Percentiles rank a stretch among this genome's conserved stretches.
Conservation (phyloP, 371 early-diverging fungal genomes). For the Coemansia sp. region DNA sequence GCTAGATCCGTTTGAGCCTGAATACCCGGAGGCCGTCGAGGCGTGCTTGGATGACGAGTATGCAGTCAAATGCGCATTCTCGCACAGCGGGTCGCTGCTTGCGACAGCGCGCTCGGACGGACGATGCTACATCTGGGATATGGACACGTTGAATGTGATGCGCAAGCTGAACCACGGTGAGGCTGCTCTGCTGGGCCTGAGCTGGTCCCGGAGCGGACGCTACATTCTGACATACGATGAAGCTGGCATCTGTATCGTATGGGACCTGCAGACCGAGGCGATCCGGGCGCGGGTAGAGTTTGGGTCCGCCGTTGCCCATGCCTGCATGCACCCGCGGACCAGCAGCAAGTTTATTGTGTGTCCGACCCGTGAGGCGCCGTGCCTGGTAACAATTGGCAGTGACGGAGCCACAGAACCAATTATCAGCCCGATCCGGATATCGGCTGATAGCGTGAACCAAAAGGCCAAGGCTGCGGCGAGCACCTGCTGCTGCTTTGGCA, state of each 20-base stretch:
- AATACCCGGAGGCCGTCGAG: conserved; percentile 79
- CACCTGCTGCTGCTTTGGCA: conserved; percentile 51
- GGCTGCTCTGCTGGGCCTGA: conserved; percentile 68
- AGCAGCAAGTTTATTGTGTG: conserved; percentile 34
- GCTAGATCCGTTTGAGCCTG: conserved; percentile 82
- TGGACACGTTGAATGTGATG: conserved; percentile 75
- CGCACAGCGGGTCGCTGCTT: conserved; percentile 70
- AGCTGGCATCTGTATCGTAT: conserved; percentile 84
- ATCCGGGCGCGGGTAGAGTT: conserved; percentile 23
- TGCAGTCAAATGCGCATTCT: conserved; percentile 64
- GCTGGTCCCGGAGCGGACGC: conserved; percentile 63
- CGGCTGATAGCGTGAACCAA: conserved; percentile 20
- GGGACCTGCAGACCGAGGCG: conserved; percentile 70
- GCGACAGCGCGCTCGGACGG: conserved; percentile 84
- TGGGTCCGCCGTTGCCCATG: conserved; percentile 24
- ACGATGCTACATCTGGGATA: conserved; percentile 82
- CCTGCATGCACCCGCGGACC: conserved; percentile 45
- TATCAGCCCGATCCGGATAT: conserved; percentile 18
- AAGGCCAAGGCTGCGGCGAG: conserved; percentile 34
- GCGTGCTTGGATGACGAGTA: conserved; percentile 75
- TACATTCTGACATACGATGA: conserved; percentile 67
- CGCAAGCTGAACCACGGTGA: conserved; percentile 74
- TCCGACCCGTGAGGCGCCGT: conserved; percentile 31
- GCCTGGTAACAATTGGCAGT: conserved; percentile 44
- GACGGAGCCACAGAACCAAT: conserved; percentile 38